Base-by-base conservation (phyloP, 768 basidiomycete genomes). In the Hemileccinum impolitum region DNA sequence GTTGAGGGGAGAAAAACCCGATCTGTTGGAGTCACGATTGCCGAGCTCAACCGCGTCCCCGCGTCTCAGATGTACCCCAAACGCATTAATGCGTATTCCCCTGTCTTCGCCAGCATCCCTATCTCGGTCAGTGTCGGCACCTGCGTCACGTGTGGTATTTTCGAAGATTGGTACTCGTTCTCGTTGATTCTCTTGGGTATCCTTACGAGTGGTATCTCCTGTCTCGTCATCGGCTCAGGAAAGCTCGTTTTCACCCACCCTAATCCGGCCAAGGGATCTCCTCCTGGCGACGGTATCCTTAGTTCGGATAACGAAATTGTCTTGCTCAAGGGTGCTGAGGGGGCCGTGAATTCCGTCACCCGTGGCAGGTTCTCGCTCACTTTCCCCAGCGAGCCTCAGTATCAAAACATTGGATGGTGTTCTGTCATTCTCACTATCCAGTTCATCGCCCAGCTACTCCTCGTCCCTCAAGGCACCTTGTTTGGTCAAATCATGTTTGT, bases 401-500 rank as follows among this genome's bases (percentile, higher is more conserved):
- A 64, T 44, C 40, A 40, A 28, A 56, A 57, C 35, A 68, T 70
- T 4, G 62, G 64, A 25, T 54, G 64, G 51, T 64, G 63, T 28
- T 69, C 69, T 13, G 36, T 64, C 38, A 51, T 71, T 7, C 56
- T 69, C 26, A 67, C 65, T 0, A 41, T 59, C 32, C 70, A 71
- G 25, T 70, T 69, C 63, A 45, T 71, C 19, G 57, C 61, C 18
- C 70, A 71, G 48, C 49, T 71, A 4, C 59, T 71, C 39, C 66
- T 71, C 19, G 45, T 69, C 23, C 70, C 70, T 0, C 69, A 70
- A 49, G 58, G 56, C 5, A 44, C 56, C 0, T 47, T 69, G 7
- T 69, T 70, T 25, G 70, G 70, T 12, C 70, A 72, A 50, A 56
- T 67, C 48, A 57, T 71, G 60, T 72, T 71, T 41, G 56, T 71